Evolutionary conservation across 1,139 yeast species (phyloP), one percentile per base, ranked within the genome.

Genomic region (Blastobotrys persicus): DNA sequence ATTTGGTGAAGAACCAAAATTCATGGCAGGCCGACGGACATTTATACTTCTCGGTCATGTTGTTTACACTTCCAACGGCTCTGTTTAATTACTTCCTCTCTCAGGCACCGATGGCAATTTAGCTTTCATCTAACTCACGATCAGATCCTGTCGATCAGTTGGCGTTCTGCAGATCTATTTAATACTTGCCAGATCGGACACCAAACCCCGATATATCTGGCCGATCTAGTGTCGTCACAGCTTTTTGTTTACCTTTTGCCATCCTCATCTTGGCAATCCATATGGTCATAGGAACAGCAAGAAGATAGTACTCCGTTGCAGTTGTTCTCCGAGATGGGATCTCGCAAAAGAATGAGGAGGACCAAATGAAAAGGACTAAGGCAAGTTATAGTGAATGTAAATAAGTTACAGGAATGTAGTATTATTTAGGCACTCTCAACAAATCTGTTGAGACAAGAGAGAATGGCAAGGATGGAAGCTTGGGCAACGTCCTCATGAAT

Each of bases 401-500:
- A 14, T 18, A 35, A 35, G 40, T 18, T 16, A 34, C 17, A 11
- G 18, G 18, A 13, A 17, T 11, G 12, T 31, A 7, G n/a, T n/a
- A n/a, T 18, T n/a, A n/a, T 35, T 46, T 45, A 42, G 11, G 43
- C 14, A 14, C 50, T 42, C 28, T 39, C 41, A 18, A 52, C 52
- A 28, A 57, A 52, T 42, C 63, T 45, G 55, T 88, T 89, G 55
- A 88, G 74, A 48, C 88, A 81, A 39, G 95, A 82, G 41, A 89
- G 70, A 51, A 91, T 77, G 14, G 97, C 87, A 60, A 81, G 78
- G 71, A 88, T 80, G 13, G 95, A 84, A 42, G 98, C 95, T 63
- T 85, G 88, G 31, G 95, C 84, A 39, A 89, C 96, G 76, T 92
- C 98, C 67, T 85, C 88, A 65, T 89, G 83, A 53, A 91, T 83